phyloP scores from a whole-genome alignment of 768 basidiomycete genomes.

The Panaeolus papilionaceus region DNA sequence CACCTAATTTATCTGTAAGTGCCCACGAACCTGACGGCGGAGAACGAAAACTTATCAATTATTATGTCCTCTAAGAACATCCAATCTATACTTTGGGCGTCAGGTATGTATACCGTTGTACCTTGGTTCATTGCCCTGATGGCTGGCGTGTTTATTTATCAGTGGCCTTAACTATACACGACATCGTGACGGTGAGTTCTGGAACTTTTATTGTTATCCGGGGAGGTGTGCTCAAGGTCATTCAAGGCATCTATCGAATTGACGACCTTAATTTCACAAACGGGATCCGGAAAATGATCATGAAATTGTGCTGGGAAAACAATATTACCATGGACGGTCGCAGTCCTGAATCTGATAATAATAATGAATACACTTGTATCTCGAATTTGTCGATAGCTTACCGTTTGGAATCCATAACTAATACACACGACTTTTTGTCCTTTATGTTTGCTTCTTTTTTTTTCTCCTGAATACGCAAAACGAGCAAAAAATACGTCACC shows the following conservation, averaged over 20 bases:
- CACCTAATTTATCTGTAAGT: not conserved
- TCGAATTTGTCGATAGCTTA: too few relatives aligned
- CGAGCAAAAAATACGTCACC: conserved; percentile 11
- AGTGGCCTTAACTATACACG: conserved; percentile 4
- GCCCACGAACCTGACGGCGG: not conserved
- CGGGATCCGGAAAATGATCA: not conserved
- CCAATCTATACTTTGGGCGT: conserved; percentile 7
- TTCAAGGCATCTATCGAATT: not conserved
- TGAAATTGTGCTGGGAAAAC: not conserved
- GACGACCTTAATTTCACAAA: conserved; percentile 3
- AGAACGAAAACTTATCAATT: too few relatives aligned
- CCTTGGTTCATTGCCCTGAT: not conserved
- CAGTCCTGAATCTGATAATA: not conserved
- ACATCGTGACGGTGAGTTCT: not conserved
- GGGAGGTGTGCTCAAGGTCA: not conserved
- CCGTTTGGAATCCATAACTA: too few relatives aligned
- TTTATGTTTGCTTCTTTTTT: too few relatives aligned
- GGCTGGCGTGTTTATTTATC: not conserved
- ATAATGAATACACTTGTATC: not conserved
- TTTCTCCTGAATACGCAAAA: too few relatives aligned
- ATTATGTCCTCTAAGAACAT: not conserved
- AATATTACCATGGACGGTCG: not conserved
- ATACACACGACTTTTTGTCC: too few relatives aligned
- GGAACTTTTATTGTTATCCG: not conserved
- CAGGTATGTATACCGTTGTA: not conserved